These are phyloP conservation scores for Chalciporus piperatus DNA, from an alignment of 768 basidiomycete species.

Conservation along the genomic window DNA sequence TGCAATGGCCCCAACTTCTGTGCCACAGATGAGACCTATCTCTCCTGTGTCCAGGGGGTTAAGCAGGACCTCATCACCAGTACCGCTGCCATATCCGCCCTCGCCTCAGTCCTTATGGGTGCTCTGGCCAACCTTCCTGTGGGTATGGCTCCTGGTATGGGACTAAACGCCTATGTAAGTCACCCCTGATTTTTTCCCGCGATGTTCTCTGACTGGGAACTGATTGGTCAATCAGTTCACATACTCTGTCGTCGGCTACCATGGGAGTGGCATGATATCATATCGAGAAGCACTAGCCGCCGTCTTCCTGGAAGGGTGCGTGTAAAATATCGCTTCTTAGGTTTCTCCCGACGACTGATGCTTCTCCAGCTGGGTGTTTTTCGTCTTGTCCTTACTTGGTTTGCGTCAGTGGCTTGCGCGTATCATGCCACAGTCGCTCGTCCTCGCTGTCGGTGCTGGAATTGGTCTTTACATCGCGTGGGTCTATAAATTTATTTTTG, in stretches of 20 bases:
- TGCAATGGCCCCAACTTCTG: slow-evolving; percentile 63
- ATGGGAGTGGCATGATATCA: slow-evolving; percentile 65
- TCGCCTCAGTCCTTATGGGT: slow-evolving; percentile 81
- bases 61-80: slow-evolving; percentile 78
- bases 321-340: slow-evolving; percentile 3
- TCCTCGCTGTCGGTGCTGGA: slow-evolving; percentile 81
- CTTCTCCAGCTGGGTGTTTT: slow-evolving; percentile 68
- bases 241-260: slow-evolving; percentile 84
- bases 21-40: slow-evolving; percentile 48
- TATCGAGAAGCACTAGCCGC: slow-evolving; percentile 82
- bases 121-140: slow-evolving; percentile 83
- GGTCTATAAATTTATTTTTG: slow-evolving; percentile 26
- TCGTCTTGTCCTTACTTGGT: slow-evolving; percentile 74
- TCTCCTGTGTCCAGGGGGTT: slow-evolving; percentile 56
- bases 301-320: slow-evolving; percentile 84
- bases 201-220: not conserved
- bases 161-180: slow-evolving; percentile 76
- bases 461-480: slow-evolving; percentile 87
- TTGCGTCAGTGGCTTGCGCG: slow-evolving; percentile 88
- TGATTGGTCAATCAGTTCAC: slow-evolving; percentile 54
- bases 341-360: not conserved
- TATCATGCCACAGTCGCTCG: slow-evolving; percentile 84
- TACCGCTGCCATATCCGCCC: slow-evolving; percentile 73
- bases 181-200: not conserved
- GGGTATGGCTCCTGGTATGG: slow-evolving; percentile 85